Conservation (phyloP, 169 alveolate species). For the Cryptosporidium baileyi region DNA sequence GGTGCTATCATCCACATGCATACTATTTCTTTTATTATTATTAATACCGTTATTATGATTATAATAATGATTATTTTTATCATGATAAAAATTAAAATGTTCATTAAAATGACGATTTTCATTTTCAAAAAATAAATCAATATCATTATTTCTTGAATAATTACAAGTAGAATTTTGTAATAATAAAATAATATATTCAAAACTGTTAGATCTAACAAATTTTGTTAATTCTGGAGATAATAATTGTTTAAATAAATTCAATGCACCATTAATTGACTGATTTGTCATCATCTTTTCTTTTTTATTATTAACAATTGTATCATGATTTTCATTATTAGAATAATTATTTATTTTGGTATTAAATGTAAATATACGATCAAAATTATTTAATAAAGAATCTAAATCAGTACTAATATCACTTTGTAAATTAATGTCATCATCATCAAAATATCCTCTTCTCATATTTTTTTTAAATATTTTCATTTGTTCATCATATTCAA, state of each 20-base stretch:
- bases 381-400: constrained; percentile 19
- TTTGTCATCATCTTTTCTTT: not conserved
- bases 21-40: not conserved
- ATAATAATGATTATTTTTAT: not conserved
- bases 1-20: not conserved
- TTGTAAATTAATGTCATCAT: not conserved
- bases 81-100: not conserved
- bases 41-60: not conserved
- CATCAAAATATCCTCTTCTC: constrained; percentile 49
- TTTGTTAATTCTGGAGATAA: constrained; percentile 42
- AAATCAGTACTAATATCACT: not conserved
- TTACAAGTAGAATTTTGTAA: constrained; percentile 50
- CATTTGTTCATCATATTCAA: too few species aligned
- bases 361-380: constrained; percentile 14
- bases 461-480: constrained; percentile 14
- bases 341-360: not conserved
- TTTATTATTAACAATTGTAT: not conserved
- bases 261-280: not conserved
- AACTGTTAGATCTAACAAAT: constrained; percentile 26
- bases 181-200: not conserved
- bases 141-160: not conserved
- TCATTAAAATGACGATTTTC: not conserved
- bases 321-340: not conserved
- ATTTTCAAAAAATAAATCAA: not conserved
- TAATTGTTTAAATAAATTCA: constrained; percentile 4